Percentiles rank a stretch among this genome's conserved stretches.
phyloP scores from a whole-genome alignment of 2,329 filamentous ascomycete genomes.

The Paraphaeosphaeria sporulosa region DNA sequence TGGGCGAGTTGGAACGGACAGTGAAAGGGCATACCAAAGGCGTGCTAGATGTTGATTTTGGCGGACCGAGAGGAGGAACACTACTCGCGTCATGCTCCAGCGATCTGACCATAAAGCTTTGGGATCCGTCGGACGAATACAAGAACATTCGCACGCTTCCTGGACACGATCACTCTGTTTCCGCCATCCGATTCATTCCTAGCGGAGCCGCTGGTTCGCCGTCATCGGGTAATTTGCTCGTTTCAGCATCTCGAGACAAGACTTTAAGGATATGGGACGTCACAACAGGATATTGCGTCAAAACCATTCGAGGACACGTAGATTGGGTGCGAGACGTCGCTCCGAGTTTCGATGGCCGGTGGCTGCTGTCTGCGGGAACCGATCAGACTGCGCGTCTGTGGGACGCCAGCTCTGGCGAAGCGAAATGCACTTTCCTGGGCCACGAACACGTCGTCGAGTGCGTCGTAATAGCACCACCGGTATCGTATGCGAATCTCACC shows the following conservation, averaged over 20 bases:
- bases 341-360: conserved; percentile 83
- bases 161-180: conserved; percentile 92
- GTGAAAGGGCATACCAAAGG: conserved; percentile 92
- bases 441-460: conserved; percentile 90
- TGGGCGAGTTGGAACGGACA: conserved; percentile 88
- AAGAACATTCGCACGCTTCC: conserved; percentile 92
- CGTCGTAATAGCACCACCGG: conserved; percentile 82
- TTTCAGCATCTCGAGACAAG: conserved; percentile 85
- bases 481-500: conserved; percentile 79
- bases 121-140: conserved; percentile 91
- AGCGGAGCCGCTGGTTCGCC: conserved; percentile 80
- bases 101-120: conserved; percentile 92
- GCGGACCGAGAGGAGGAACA: conserved; percentile 80
- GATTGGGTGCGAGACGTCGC: conserved; percentile 93
- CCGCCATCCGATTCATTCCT: conserved; percentile 85
- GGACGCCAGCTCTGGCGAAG: conserved; percentile 80
- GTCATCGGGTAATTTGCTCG: conserved; percentile 82
- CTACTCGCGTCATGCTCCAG: conserved; percentile 85
- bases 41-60: conserved; percentile 88
- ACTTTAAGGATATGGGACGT: conserved; percentile 91
- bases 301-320: conserved; percentile 83
- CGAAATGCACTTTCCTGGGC: conserved; percentile 80
- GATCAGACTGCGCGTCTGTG: conserved; percentile 84
- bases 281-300: conserved; percentile 89
- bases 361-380: conserved; percentile 81